Percentiles rank a stretch among this genome's conserved stretches.
Evolutionary conservation across 2,329 filamentous ascomycete species (phyloP).

Genomic region (Monosporascus sp.): DNA sequence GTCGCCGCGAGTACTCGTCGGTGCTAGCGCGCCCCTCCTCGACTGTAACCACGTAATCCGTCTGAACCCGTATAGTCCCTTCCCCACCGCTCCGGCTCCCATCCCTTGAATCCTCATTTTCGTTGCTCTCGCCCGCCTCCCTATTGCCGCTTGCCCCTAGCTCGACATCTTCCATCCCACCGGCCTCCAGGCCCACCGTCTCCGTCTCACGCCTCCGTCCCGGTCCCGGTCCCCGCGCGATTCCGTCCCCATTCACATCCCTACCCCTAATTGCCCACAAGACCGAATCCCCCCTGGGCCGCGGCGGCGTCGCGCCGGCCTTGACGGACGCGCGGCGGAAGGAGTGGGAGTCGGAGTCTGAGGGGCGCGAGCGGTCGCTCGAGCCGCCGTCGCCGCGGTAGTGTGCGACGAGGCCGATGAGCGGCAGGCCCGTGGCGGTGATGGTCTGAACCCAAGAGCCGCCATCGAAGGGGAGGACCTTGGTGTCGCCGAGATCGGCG

Average conservation of each 20-base stretch:
- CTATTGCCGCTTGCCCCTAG: not conserved
- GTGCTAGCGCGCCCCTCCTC: not conserved
- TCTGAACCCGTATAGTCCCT: not conserved
- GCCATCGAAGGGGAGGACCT: conserved; percentile 41
- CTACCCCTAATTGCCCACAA: no score
- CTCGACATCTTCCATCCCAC: not conserved
- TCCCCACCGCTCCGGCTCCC: not conserved
- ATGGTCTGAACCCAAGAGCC: conserved; percentile 46
- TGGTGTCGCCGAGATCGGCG: conserved; percentile 39
- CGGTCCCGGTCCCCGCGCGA: not conserved
- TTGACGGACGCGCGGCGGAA: not conserved
- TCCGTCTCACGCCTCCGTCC: not conserved
- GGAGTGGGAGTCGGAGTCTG: conserved; percentile 2
- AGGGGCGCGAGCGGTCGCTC: conserved; percentile 2
- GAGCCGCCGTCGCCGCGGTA: conserved; percentile 18
- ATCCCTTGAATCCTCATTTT: not conserved
- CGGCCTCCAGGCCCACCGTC: not conserved
- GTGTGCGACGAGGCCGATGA: conserved; percentile 45
- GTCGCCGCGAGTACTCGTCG: no score
- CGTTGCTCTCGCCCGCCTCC: not conserved
- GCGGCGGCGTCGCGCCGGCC: no score
- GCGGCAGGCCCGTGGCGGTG: conserved; percentile 46
- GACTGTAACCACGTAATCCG: not conserved
- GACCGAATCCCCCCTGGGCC: no score
- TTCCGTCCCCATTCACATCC: no score